Evolutionary conservation across 331 rosid species (phyloP), one percentile per base, ranked within the genome.

Genomic region (Stylosanthes scabra): DNA sequence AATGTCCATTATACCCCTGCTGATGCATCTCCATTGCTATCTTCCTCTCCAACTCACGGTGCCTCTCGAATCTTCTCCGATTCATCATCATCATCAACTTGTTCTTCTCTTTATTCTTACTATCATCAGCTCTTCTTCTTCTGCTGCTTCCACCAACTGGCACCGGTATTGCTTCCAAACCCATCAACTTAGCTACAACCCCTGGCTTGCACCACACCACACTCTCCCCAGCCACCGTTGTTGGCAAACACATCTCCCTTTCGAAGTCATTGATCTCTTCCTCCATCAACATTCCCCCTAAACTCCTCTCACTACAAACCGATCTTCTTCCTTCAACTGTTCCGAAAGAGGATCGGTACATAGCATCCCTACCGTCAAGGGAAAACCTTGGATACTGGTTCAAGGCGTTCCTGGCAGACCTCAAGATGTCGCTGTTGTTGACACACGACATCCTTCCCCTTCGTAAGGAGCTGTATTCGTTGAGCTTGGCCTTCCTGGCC

Each of bases 301-400:
- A 75, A 41, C 64, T 76, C 59, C 65, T 75, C 28, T 70, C 81
- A 50, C 86, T 83, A 70, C 88, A 73, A 42, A 85, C 72, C 6
- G 90, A 82, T 70, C 83, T 81, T 74, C 92, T 74, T 41, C 80
- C 87, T 13, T 74, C 68, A 28, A 59, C 13, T 76, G 73, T 85
- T 12, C 87, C 86, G 60, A 90, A 90, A 45, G 95, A 86, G 64
- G 95, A 92, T 2, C 93, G 80, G 46, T 90, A 90, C 98, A 90
- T 90, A 9, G 95, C 88, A 66, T 88, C 96, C 82, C 89, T 92
- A 8, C 98, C 98, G 63, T 92, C 98, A 0, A 92, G 93, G 0
- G 98, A 92, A 79, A 92, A 92, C 64, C 98, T 75, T 2, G 98
- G 98, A 51, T 92, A 90, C 71, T 92, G 95, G 80, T 85, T 90